Percentiles rank a stretch among this genome's conserved stretches.
Evolutionary conservation across 768 basidiomycete species (phyloP).

Genomic region (Kwoniella sp.): DNA sequence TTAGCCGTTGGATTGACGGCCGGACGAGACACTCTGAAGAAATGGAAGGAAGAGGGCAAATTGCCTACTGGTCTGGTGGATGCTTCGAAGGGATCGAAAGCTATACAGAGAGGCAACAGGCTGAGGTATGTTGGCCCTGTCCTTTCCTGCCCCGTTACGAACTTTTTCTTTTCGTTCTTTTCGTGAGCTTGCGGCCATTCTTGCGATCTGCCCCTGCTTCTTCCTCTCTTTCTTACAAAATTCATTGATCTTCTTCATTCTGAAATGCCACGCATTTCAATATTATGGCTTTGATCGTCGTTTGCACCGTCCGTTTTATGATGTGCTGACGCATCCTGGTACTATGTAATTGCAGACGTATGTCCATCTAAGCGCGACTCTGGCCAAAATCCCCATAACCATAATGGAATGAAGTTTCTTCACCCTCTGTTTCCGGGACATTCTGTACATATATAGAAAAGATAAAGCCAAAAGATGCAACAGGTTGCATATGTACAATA

Average conservation of each 20-base stretch:
- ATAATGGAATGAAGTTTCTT: too few species aligned
- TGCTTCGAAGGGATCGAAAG: constrained; percentile 59
- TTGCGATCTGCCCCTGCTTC: too few species aligned
- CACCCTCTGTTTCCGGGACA: too few species aligned
- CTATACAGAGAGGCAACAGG: constrained; percentile 30
- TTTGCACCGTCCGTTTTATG: too few species aligned
- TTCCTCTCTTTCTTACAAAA: too few species aligned
- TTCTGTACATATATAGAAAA: constrained; percentile 6
- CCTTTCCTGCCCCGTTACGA: not conserved
- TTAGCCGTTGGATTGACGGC: constrained; percentile 76
- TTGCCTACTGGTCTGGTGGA: constrained; percentile 73
- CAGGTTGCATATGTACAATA: not conserved
- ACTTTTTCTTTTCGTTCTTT: too few species aligned
- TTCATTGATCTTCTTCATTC: too few species aligned
- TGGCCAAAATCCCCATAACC: too few species aligned
- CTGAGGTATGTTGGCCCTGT: constrained; percentile 24
- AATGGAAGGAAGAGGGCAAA: constrained; percentile 78
- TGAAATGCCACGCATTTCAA: too few species aligned
- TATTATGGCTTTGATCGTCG: too few species aligned
- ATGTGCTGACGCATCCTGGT: too few species aligned
- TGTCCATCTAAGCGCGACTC: constrained; percentile 22
- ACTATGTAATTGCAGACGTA: constrained; percentile 29
- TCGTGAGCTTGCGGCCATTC: too few species aligned
- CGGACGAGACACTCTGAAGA: constrained; percentile 69
- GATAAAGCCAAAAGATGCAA: not conserved